These are phyloP conservation scores for Beauveria scarabaeidicola DNA, from an alignment of 2,329 filamentous ascomycete genomes.

Conservation along the genomic window DNA sequence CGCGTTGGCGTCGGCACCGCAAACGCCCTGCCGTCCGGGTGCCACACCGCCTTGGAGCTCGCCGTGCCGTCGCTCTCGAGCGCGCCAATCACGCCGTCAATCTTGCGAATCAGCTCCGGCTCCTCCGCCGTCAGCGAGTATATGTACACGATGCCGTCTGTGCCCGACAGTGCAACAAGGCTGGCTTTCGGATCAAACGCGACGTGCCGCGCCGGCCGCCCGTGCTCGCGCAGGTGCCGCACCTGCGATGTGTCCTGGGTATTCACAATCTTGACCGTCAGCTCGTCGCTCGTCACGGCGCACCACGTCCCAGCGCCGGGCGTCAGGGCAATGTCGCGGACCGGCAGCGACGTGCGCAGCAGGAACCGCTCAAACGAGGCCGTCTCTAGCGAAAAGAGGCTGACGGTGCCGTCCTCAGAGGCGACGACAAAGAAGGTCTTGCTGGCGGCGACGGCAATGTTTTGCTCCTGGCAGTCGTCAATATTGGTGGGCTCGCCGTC, in stretches of 20 bases:
- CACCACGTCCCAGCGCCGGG: constrained; percentile 72
- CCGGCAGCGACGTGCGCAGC: constrained; percentile 72
- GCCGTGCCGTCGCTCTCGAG: constrained; percentile 66
- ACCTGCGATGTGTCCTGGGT: constrained; percentile 69
- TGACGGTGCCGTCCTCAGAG: constrained; percentile 93
- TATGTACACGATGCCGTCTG: constrained; percentile 81
- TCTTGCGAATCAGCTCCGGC: constrained; percentile 70
- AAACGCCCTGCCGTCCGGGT: constrained; percentile 89
- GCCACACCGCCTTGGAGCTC: constrained; percentile 73
- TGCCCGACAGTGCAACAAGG: constrained; percentile 71
- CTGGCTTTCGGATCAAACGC: constrained; percentile 76
- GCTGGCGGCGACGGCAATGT: constrained; percentile 67
- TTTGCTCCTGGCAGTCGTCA: constrained; percentile 83
- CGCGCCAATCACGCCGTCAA: constrained; percentile 77
- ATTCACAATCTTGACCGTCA: constrained; percentile 83
- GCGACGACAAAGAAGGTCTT: constrained; percentile 81
- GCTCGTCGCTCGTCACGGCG: constrained; percentile 92
- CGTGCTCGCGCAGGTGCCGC: constrained; percentile 73
- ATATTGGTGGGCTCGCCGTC: constrained; percentile 89
- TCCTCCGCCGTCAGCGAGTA: constrained; percentile 74
- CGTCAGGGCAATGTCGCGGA: constrained; percentile 70
- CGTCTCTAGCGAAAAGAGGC: constrained; percentile 73
- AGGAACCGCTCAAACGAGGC: constrained; percentile 73
- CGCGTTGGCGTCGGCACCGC: constrained; percentile 73
- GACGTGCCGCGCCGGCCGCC: constrained; percentile 82